Evolutionary conservation across 2,329 filamentous ascomycete species (phyloP).

Genomic region (Diaporthe amygdali): DNA sequence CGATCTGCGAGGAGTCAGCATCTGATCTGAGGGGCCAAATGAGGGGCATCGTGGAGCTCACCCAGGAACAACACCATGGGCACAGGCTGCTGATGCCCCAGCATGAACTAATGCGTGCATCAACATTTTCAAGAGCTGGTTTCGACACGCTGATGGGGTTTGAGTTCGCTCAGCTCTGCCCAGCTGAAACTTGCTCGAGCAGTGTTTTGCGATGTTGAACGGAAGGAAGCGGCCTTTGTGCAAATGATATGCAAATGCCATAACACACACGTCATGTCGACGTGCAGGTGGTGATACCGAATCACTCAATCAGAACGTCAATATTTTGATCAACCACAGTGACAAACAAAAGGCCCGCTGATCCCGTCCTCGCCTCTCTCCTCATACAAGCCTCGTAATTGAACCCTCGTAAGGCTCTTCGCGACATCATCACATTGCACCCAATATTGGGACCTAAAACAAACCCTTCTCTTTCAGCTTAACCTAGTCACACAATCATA

Average conservation of each 20-base stretch:
- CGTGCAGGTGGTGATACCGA: not conserved
- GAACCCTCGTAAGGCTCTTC: not conserved
- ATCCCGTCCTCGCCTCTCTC: not conserved
- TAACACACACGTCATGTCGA: constrained; percentile 3
- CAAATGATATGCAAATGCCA: not conserved
- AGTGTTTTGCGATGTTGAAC: no score
- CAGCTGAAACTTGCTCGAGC: no score
- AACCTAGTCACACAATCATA: not conserved
- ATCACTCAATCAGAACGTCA: not conserved
- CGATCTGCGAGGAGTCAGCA: no score
- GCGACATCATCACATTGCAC: not conserved
- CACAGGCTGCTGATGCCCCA: not conserved
- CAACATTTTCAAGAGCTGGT: not conserved
- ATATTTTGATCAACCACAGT: no score
- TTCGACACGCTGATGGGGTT: no score
- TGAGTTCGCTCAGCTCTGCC: no score
- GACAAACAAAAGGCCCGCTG: no score
- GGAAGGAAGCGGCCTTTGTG: not conserved
- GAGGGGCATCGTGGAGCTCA: no score
- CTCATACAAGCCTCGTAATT: not conserved
- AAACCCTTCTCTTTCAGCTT: not conserved
- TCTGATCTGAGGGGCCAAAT: no score
- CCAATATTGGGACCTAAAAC: not conserved
- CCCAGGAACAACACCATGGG: not conserved
- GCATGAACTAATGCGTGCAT: no score